Evolutionary conservation across 352 stramenopile genomes (phyloP), one percentile per base, ranked within the genome.

Genomic region (Phytopythium cucurbitacearum): DNA sequence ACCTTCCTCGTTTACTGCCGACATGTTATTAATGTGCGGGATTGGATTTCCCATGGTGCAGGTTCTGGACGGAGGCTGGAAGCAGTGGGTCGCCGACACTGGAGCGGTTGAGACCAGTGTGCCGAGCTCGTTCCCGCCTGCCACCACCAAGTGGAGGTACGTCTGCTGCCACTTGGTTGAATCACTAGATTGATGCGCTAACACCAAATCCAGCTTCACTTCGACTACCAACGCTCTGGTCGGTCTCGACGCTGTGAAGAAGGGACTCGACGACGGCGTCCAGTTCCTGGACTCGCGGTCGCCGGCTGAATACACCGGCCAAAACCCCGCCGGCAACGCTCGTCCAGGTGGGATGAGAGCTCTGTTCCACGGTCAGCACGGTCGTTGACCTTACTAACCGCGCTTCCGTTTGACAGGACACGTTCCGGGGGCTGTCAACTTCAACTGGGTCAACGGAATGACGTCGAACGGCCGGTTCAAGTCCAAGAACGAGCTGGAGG

Each of bases 51-150:
- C 37, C 36, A n/a, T 42, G 3, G 5, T 40, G 5, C 53, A 85
- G 74, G 67, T 91, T 43, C 65, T 92, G 33, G 65, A 92, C 54
- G 82, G 82, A 46, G 82, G 82, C 9, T 73, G 79, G 48, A 85
- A 87, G 50, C 69, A 87, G 15, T 92, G 82, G 82, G 56, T 78
- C 34, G 56, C 68, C 1, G 65, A 84, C 38, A 71, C 54, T 5
- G 73, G 79, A 37, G 50, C 69, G 21, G 64, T 87, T n/a, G 67
- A 72, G 8, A 77, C 69, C 36, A 33, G 32, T 3, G 9, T 53
- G 4, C 48, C 48, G 7, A 45, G 36, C 7, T 7, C 38, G 3
- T 53, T 53, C 21, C 48, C 48, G 11, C 36, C 48, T 3, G 48
- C 48, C 7, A 43, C 36, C 4, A 53, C 5, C 28, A 38, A 38